Percentiles rank a stretch among this genome's conserved stretches.
These are phyloP conservation scores for Fusarium pseudoanthophilum DNA, from an alignment of 2,329 filamentous ascomycete genomes.

Conservation along the genomic window DNA sequence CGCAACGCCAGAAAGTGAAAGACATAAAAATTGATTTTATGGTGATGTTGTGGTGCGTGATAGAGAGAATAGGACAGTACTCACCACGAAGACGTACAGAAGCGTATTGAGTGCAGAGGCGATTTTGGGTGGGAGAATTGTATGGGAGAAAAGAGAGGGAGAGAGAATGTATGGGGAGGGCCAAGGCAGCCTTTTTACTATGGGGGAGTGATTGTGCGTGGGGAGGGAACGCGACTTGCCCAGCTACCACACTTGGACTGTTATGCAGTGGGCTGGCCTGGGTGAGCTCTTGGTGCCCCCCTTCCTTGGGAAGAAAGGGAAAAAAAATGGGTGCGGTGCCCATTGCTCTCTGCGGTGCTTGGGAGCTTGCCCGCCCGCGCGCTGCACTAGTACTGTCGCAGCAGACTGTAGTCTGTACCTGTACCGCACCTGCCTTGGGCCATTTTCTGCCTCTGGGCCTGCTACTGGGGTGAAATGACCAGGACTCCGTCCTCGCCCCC, in stretches of 20 bases:
- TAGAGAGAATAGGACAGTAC: conserved; percentile 54
- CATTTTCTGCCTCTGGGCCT: conserved; percentile 26
- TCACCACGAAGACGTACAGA: conserved; percentile 59
- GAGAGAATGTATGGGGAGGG: conserved; percentile 64
- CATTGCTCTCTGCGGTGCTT: conserved; percentile 35
- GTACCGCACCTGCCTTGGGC: conserved; percentile 35
- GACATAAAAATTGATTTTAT: conserved; percentile 48
- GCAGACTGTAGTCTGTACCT: conserved; percentile 27
- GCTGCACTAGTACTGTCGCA: conserved; percentile 41
- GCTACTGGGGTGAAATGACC: conserved; percentile 31
- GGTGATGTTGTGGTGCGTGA: conserved; percentile 45
- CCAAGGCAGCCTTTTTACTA: conserved; percentile 72
- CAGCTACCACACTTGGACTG: conserved; percentile 44
- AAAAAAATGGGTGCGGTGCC: conserved; percentile 45
- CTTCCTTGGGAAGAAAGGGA: conserved; percentile 14
- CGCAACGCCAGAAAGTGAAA: conserved; percentile 43
- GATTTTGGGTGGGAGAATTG: conserved; percentile 67
- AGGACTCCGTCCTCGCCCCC: conserved; percentile 38
- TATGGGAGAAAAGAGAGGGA: conserved; percentile 69
- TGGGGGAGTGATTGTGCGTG: conserved; percentile 69
- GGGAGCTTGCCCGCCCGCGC: conserved; percentile 23
- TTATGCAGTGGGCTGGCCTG: conserved; percentile 37
- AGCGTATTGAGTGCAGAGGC: conserved; percentile 55
- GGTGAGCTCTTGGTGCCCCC: conserved; percentile 40
- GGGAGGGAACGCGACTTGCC: conserved; percentile 47